A percentile compares a stretch with the other conserved stretches of the same genome.
These are phyloP conservation scores for Protostelium mycophagum DNA, from an alignment of 78 protist genomes.

Conservation along the genomic window DNA sequence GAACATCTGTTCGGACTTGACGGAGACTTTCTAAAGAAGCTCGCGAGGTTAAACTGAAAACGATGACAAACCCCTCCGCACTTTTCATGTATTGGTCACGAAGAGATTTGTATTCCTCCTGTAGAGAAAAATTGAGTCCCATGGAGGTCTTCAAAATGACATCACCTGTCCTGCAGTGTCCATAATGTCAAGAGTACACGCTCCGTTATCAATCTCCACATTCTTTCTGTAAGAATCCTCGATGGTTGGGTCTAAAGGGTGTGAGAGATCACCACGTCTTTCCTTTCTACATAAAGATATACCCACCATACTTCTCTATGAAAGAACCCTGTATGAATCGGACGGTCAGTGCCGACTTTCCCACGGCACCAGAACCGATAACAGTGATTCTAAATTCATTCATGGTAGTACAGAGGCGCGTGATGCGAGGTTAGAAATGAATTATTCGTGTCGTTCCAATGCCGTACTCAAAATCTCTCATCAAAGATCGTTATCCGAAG, in stretches of 20 bases:
- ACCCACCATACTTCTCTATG: conserved; percentile 24
- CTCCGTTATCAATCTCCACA: conserved; percentile 52
- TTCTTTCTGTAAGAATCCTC: conserved; percentile 64
- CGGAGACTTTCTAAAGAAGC: background rate
- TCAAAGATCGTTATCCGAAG: too few species aligned
- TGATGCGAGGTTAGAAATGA: background rate
- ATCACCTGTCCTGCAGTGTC: conserved; percentile 63
- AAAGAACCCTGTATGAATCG: conserved; percentile 63
- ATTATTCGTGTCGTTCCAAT: too few species aligned
- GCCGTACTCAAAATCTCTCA: too few species aligned
- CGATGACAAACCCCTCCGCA: conserved; percentile 67
- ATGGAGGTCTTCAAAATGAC: conserved; percentile 14
- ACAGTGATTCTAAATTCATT: conserved; percentile 11
- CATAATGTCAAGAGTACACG: conserved; percentile 33
- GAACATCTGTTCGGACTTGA: background rate
- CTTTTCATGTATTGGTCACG: conserved; percentile 63
- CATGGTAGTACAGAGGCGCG: background rate
- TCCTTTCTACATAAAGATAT: background rate
- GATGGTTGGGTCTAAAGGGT: conserved; percentile 46
- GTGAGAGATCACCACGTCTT: background rate
- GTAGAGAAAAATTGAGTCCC: background rate
- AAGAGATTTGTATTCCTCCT: conserved; percentile 7
- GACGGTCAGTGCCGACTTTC: conserved; percentile 58
- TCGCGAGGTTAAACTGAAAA: conserved; percentile 25
- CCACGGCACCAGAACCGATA: conserved; percentile 69